Base-by-base conservation (phyloP, 441 rosid species). In the Gossypium gossypioides region DNA sequence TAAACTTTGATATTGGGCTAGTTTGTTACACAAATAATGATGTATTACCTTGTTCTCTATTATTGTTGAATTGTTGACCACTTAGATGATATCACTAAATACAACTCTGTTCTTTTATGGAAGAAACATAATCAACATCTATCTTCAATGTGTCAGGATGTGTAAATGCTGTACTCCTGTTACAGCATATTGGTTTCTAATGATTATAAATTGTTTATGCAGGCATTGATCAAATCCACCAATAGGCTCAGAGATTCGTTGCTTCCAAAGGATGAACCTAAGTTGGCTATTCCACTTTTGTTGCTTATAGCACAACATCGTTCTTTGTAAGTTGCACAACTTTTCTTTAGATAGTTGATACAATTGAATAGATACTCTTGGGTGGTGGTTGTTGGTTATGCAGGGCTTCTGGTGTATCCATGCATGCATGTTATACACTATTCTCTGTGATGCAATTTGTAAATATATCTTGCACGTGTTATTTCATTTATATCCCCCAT, bases 281-380 rank as follows among this genome's bases (percentile, higher is more conserved):
- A 90, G 84, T 78, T 93, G 82, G 99, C 98, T 32, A 80, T 92
- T 71, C 98, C 98, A 24, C 95, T 96, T 77, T 79, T 96, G 79
- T 77, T 96, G 72, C 96, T 96, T 81, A 82, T 96, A 62, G 98
- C 99, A 64, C 99, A 96, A 78, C 97, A 96, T 76, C 94, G 98
- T 77, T 92, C 99, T 67, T 81, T 93, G 99, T 94, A 89, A 86
- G 99, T 76, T 80, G 62, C 75, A 58, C 61, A 51, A 29, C 77
- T 72, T 71, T 67, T 72, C 42, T 74, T 34, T 54, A 25, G 32
- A 34, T 74, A 29, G 51, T 74, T 66, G 68, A 32, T 72, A 40
- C 29, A 44, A 9, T n/a, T 55, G 16, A 37, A 37, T 68, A 21
- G 25, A 2, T 42, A 19, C 54, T 16, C 27, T 16, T 16, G 50